Evolutionary conservation across 805 yeast genomes (phyloP), one percentile per base, ranked within the genome.

Genomic region (Candida sphagnicola): DNA sequence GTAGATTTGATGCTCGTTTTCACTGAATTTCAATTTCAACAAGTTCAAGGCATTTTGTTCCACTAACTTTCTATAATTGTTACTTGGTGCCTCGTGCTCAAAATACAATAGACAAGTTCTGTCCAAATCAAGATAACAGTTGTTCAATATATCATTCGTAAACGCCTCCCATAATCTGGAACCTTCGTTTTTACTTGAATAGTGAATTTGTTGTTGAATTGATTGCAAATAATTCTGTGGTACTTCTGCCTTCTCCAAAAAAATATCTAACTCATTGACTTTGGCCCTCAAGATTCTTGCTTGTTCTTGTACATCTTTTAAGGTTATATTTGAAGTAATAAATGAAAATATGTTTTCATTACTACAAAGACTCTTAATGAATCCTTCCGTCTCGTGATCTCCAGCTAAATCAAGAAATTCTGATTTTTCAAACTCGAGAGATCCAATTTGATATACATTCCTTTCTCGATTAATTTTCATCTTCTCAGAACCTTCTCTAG

Each of bases 381-480:
- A 77, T 17, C 80, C 78, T 42, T 76, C 82, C 4, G 83, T 72
- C 25, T 80, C 84, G 46, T 57, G 53, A 38, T 60, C 62, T 5
- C 62, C 63, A 1, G 60, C 63, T 21, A 60, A 44, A 41, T 60
- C 63, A 18, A 60, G 44, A 46, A 79, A 71, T 37, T 77, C 82
- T 2, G 74, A 62, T 41, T 76, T 75, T 44, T 74, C 77, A 48
- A 73, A 68, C 40, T 72, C 78, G 18, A 69, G 50, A 2, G 73
- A 65, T n/a, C 74, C 74, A 18, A 69, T 69, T 41, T 68, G 67
- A 47, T 67, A 68, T 5, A 61, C 66, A 34, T 61, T 59, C 5
- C 54, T 47, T 28, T 54, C 62, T 17, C 51, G 49, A 34, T 58
- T 53, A 29, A 59, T 40, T 14, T 39, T 48, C 8, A 56, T 46